phyloP scores from a whole-genome alignment of 306 rosid genomes.

The Cucumis sativus region Cucumber_9930_V3 NC_026656.2:15596001-15596500 shows the following conservation, averaged over 20 bases:
- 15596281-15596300: background rate
- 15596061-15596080: constrained; percentile 39
- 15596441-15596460: constrained; percentile 91
- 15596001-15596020: background rate
- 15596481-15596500: constrained; percentile 73
- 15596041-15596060: background rate
- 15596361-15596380: constrained; percentile 58
- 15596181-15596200: constrained; percentile 67
- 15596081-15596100: constrained; percentile 62
- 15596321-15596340: constrained; percentile 3
- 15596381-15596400: constrained; percentile 80
- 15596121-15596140: constrained; percentile 35
- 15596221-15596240: constrained; percentile 17
- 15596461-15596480: constrained; percentile 83
- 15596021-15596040: background rate
- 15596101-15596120: constrained; percentile 51
- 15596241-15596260: background rate
- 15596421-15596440: constrained; percentile 57
- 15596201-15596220: constrained; percentile 67
- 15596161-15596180: constrained; percentile 62
- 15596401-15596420: constrained; percentile 61
- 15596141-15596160: constrained; percentile 38
- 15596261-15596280: background rate
- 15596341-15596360: constrained; percentile 79
- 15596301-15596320: background rate